These are phyloP conservation scores for Phalaenopsis hybrid DNA, from an alignment of 116 monocot genomes.

Conservation along the genomic window DNA sequence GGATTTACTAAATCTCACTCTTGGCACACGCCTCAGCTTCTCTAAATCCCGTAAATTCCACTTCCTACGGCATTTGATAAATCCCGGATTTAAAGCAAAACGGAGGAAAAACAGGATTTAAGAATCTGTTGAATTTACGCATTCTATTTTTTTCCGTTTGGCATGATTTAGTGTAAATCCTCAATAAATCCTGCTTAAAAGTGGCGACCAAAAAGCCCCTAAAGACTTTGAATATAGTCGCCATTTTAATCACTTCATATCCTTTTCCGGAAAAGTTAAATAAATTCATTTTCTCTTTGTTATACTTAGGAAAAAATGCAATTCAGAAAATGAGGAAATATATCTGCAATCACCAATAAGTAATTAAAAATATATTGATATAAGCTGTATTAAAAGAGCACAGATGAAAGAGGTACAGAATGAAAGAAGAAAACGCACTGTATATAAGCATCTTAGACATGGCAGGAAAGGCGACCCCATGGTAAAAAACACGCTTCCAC, in stretches of 20 bases:
- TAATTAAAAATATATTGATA: not conserved
- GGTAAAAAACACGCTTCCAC: conserved; percentile 55
- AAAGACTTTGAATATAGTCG: not conserved
- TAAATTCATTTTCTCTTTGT: not conserved
- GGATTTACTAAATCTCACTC: too few species aligned
- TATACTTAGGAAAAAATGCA: not conserved
- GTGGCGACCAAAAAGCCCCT: too few species aligned
- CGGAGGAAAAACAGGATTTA: too few species aligned
- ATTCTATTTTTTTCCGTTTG: too few species aligned
- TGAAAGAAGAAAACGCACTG: conserved; percentile 31
- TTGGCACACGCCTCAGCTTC: too few species aligned
- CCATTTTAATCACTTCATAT: not conserved
- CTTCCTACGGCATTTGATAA: too few species aligned
- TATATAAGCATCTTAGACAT: conserved; percentile 60
- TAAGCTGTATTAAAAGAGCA: not conserved
- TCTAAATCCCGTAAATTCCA: too few species aligned
- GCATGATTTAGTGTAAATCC: too few species aligned
- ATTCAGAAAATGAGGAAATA: not conserved
- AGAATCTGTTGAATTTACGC: too few species aligned
- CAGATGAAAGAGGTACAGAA: not conserved
- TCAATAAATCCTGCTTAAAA: too few species aligned
- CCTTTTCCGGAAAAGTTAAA: not conserved
- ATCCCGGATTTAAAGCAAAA: too few species aligned
- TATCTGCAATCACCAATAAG: not conserved
- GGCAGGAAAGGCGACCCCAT: conserved; percentile 68